Percentiles rank a stretch among this genome's conserved stretches.
Evolutionary conservation across 1,284 basidiomycete species (phyloP).

Genomic region (Mycena sp.): DNA sequence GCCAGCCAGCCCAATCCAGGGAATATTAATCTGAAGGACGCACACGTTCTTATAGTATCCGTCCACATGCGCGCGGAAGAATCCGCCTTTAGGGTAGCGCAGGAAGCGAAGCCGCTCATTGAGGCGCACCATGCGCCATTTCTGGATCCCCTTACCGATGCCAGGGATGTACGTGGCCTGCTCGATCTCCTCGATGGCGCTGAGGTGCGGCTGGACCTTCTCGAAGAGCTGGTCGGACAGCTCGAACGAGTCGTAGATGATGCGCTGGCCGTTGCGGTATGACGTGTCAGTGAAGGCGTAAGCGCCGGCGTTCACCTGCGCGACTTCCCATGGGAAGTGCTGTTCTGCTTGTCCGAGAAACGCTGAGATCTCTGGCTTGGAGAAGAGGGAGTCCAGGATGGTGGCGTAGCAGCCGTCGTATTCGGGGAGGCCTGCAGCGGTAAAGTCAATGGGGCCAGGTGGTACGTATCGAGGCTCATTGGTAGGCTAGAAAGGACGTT

Average conservation of each 20-base stretch:
- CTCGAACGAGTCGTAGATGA: constrained; percentile 23
- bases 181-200: constrained; percentile 24
- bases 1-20: not conserved
- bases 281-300: constrained; percentile 14
- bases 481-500: no score
- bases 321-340: constrained; percentile 20
- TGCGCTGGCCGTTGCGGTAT: constrained; percentile 26
- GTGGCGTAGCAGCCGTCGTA: constrained; percentile 23
- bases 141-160: constrained; percentile 8
- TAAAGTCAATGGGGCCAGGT: constrained; percentile 18
- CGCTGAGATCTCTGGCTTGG: constrained; percentile 17
- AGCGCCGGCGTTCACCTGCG: constrained; percentile 19
- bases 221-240: constrained; percentile 19
- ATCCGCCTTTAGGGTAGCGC: constrained; percentile 23
- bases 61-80: constrained; percentile 15
- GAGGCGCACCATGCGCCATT: constrained; percentile 28
- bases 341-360: constrained; percentile 22
- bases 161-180: constrained; percentile 12
- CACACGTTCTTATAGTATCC: constrained; percentile 10
- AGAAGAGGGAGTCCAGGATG: constrained; percentile 21
- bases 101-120: constrained; percentile 26
- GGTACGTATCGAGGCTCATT: constrained; percentile 14
- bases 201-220: constrained; percentile 19
- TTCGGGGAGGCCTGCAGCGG: constrained; percentile 1
- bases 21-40: not conserved